Evolutionary conservation across 306 rosid species (phyloP).

Genomic region (Cicer cuneatum): DNA sequence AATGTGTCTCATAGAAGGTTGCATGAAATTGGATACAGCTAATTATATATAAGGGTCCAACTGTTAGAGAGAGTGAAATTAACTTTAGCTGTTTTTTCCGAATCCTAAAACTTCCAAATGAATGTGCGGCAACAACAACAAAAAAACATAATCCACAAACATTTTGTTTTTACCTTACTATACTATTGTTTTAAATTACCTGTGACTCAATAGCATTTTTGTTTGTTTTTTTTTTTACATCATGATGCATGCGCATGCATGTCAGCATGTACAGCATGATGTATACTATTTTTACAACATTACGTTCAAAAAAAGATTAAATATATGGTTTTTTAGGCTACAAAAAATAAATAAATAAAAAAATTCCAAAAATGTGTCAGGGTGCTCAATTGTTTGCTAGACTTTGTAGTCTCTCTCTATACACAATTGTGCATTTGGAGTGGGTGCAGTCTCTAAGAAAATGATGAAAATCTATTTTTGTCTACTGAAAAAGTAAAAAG

Average conservation of each 20-base stretch:
- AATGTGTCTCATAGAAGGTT: conserved; percentile 43
- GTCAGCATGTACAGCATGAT: conserved; percentile 44
- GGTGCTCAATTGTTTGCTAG: conserved; percentile 48
- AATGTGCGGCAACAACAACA: conserved; percentile 47
- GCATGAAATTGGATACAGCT: conserved; percentile 58
- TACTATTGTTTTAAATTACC: conserved; percentile 54
- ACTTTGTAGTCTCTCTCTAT: conserved; percentile 33
- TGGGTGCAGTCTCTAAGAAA: conserved; percentile 69
- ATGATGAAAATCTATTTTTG: conserved; percentile 69
- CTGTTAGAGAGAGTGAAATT: conserved; percentile 48
- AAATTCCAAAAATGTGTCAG: conserved; percentile 45
- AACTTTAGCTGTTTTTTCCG: conserved; percentile 47
- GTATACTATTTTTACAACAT: conserved; percentile 42
- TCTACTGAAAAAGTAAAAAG: conserved; percentile 57
- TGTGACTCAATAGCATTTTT: conserved; percentile 55
- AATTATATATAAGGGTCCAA: conserved; percentile 52
- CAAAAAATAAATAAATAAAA: conserved; percentile 1
- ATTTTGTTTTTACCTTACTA: conserved; percentile 40
- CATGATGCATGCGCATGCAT: conserved; percentile 47
- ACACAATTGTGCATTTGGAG: conserved; percentile 40
- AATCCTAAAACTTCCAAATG: conserved; percentile 60
- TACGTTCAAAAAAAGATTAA: neutral
- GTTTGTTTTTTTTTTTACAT: conserved; percentile 17
- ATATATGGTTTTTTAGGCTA: conserved; percentile 40
- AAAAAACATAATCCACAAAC: conserved; percentile 36